phyloP scores from a whole-genome alignment of 495 filamentous ascomycete genomes.

The Cladorrhinum samala region DNA sequence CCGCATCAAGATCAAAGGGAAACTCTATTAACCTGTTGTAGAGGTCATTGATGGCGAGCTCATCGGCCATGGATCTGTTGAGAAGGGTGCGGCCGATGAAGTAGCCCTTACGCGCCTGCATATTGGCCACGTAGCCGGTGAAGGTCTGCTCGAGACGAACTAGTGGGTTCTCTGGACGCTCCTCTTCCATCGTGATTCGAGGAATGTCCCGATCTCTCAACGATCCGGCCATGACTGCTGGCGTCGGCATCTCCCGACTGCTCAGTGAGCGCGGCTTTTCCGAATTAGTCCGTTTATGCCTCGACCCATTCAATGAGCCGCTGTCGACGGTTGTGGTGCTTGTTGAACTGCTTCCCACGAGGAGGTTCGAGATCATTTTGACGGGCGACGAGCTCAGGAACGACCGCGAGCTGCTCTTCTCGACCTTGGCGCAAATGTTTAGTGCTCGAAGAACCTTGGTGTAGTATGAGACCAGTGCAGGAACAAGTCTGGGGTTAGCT shows the following conservation, averaged over 20 bases:
- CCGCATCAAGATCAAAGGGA: constrained; percentile 64
- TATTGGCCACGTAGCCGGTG: constrained; percentile 70
- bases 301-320: constrained; percentile 20
- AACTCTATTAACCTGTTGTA: constrained; percentile 84
- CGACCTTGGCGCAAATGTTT: constrained; percentile 53
- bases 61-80: constrained; percentile 63
- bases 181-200: constrained; percentile 37
- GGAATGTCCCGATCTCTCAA: constrained; percentile 45
- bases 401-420: constrained; percentile 47
- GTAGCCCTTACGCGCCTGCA: constrained; percentile 80
- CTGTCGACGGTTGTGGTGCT: constrained; percentile 15
- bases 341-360: constrained; percentile 47
- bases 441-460: constrained; percentile 69
- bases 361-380: constrained; percentile 80
- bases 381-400: constrained; percentile 78
- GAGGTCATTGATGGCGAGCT: constrained; percentile 78
- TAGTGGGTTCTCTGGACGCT: constrained; percentile 49
- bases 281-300: constrained; percentile 28
- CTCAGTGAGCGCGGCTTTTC: constrained; percentile 26
- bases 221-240: constrained; percentile 37
- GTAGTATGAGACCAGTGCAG: constrained; percentile 57
- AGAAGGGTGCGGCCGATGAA: constrained; percentile 71
- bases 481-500: constrained; percentile 59
- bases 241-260: constrained; percentile 29
- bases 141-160: constrained; percentile 79